These are phyloP conservation scores for Thelephora terrestris DNA, from an alignment of 1,284 basidiomycete genomes.

Conservation along the genomic window DNA sequence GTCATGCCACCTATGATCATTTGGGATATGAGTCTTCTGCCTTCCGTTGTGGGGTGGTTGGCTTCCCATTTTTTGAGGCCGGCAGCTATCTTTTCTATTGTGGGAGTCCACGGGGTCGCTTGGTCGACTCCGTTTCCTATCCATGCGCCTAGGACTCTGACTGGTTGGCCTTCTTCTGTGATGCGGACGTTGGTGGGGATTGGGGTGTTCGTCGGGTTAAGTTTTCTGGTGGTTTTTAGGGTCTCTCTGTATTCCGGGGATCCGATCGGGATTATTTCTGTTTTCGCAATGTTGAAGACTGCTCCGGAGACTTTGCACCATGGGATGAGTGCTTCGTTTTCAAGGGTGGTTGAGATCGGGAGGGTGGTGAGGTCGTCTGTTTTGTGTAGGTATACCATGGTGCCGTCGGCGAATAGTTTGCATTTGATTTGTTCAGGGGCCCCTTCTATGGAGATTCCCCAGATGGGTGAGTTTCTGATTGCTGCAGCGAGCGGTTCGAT, in stretches of 20 bases:
- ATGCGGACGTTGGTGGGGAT: too few species aligned
- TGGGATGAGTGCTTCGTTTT: too few species aligned
- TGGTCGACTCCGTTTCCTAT: slow-evolving; percentile 16
- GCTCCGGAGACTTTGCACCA: slow-evolving; percentile 2
- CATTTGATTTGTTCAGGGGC: neutral
- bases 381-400: slow-evolving; percentile 5
- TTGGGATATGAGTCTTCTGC: neutral
- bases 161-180: slow-evolving; percentile 10
- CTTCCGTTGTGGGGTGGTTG: neutral
- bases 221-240: slow-evolving; percentile 1
- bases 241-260: neutral
- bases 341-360: neutral
- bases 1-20: neutral
- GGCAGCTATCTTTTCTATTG: neutral
- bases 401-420: slow-evolving; percentile 6
- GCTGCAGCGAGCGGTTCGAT: slow-evolving; percentile 24
- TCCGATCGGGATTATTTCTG: slow-evolving; percentile 3
- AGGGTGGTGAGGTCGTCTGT: slow-evolving; percentile 2
- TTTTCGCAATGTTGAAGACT: slow-evolving; percentile 5
- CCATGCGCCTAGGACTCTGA: slow-evolving; percentile 22
- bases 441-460: neutral
- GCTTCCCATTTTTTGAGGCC: neutral
- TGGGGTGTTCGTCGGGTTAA: too few species aligned
- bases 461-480: slow-evolving; percentile 20
- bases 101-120: too few species aligned